A percentile compares a stretch with the other conserved stretches of the same genome.
Evolutionary conservation across 345 rosid genomes (phyloP).

Genomic region (Hibiscus trionum): DNA sequence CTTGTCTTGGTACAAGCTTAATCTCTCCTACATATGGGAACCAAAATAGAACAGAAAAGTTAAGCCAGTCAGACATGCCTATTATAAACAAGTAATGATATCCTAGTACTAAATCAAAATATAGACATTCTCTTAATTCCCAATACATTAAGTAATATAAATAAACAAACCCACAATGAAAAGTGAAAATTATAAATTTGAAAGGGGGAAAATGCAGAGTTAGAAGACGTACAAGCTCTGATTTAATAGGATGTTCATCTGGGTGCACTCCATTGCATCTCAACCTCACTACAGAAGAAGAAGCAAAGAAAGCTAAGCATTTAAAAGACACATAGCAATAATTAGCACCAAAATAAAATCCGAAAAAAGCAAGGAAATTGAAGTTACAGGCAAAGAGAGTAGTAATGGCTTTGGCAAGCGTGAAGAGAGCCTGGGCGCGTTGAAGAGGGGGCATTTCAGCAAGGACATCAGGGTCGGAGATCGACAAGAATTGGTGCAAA

Average conservation of each 20-base stretch:
- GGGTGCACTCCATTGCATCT: constrained; percentile 74
- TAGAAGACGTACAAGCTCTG: constrained; percentile 63
- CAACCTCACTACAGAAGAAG: constrained; percentile 55
- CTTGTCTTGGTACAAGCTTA: constrained; percentile 64
- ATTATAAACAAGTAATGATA: not conserved
- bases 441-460: constrained; percentile 57
- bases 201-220: not conserved
- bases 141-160: not conserved
- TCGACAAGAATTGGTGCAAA: constrained; percentile 48
- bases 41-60: not conserved
- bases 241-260: constrained; percentile 75
- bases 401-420: constrained; percentile 69
- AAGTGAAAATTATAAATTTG: not conserved
- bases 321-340: not conserved
- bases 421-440: constrained; percentile 56
- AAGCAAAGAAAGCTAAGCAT: constrained; percentile 1
- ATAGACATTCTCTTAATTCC: not conserved
- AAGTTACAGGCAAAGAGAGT: constrained; percentile 47
- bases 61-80: not conserved
- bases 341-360: not conserved
- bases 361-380: not conserved
- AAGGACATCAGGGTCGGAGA: constrained; percentile 53
- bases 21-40: constrained; percentile 50
- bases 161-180: not conserved
- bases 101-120: not conserved